Base-by-base conservation (phyloP, 352 stramenopile species). In the Phytophthora ohioensis region DNA sequence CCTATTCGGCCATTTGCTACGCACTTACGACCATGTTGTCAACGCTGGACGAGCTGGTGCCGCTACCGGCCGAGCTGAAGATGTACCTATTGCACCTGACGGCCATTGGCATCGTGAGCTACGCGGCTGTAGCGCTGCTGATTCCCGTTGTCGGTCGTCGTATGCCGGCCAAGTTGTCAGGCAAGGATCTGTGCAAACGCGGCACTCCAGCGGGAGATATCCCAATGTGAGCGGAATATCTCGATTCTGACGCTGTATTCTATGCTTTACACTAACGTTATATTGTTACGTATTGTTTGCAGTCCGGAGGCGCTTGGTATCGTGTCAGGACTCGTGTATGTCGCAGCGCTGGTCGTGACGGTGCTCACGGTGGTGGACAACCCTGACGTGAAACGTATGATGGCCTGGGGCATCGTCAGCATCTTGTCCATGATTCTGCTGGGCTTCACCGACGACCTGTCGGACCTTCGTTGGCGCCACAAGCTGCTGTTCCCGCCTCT, bases 401-500 rank as follows among this genome's bases (percentile, higher is more conserved):
- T 94, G 86, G 64, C 78, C 7, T 96, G 88, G 87, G 88, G 88
- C 32, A 91, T 93, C 41, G 75, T 81, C 13, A 94, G 86, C 36
- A 94, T 94, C 60, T 67, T 93, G 15, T 98, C 97, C 48, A 98
- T 98, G 87, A 96, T 98, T 57, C 67, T 98, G 6, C 69, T 99
- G 46, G 96, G 96, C 68, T 95, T 95, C 63, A 90, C 76, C 1
- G 98, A 99, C 79, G 98, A 99, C 78, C 86, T 99, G 11, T 90
- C 99, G 11, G 98, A 99, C 72, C 91, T 99, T 48, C 88, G 87
- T 38, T 96, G 88, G 88, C 84, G 96, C 48, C 98, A 99, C 79
- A 99, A 99, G 81, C 82, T 99, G 21, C 79, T 99, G 57, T 92
- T 99, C 61, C 97, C 98, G 7, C 92, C 95, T 8, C 79, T 99